Conservation (phyloP, 2,329 filamentous ascomycete species). For the Fusarium globosum region DNA sequence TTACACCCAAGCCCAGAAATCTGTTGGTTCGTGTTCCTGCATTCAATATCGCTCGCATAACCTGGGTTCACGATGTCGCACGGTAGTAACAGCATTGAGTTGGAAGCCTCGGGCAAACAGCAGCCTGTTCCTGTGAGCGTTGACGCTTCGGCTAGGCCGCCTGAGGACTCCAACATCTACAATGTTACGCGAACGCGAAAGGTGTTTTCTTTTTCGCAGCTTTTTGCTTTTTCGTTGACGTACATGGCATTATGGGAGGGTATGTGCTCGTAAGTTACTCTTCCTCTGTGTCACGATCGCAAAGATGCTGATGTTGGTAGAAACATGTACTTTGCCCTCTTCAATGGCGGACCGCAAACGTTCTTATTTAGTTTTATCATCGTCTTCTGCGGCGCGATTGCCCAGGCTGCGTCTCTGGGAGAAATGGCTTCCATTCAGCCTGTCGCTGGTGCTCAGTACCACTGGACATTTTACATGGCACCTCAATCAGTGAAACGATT, state of each 20-base stretch:
- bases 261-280: conserved; percentile 39
- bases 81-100: conserved; percentile 30
- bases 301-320: conserved; percentile 1
- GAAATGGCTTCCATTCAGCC: conserved; percentile 44
- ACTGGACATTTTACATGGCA: conserved; percentile 43
- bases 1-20: not conserved
- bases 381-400: conserved; percentile 41
- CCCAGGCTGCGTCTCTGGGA: conserved; percentile 38
- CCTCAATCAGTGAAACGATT: conserved; percentile 33
- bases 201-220: conserved; percentile 41
- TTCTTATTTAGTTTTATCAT: conserved; percentile 43
- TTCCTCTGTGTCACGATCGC: rapidly evolving
- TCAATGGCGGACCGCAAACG: conserved; percentile 40
- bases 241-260: conserved; percentile 44
- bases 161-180: conserved; percentile 23
- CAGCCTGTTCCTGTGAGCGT: conserved; percentile 16
- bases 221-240: conserved; percentile 42
- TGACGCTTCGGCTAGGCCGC: conserved; percentile 20
- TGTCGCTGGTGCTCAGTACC: conserved; percentile 38
- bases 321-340: conserved; percentile 44
- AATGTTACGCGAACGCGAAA: conserved; percentile 39
- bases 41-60: not conserved
- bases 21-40: conserved; percentile 4
- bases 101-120: conserved; percentile 28
- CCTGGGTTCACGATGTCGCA: conserved; percentile 25